Evolutionary conservation across 306 rosid species (phyloP), one percentile per base, ranked within the genome.

Genomic region (Glycine tomentella): DNA sequence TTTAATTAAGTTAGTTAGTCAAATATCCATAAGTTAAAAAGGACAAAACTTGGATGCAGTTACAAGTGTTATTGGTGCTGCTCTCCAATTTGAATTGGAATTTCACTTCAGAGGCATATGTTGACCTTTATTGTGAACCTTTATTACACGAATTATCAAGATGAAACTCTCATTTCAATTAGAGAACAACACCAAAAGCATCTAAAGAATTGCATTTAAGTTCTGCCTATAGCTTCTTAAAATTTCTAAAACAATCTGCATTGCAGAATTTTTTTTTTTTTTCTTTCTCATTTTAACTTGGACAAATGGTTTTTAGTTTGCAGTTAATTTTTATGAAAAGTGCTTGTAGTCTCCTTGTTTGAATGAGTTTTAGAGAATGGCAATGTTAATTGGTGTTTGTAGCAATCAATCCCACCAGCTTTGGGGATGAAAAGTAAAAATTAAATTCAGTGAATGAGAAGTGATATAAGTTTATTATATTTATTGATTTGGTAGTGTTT

Each of bases 401-500:
- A 20, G 73, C 63, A 48, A 66, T 20, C 62, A 81, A 36, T 5
- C 40, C 5, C 5, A 40, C 57, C 38, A 3, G 13, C 38, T 68
- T 69, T 42, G 58, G 72, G 14, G 73, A 81, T 51, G 16, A 44
- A 36, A 57, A 77, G 58, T 5, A 36, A 59, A 63, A 63, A 63
- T 6, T 31, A 56, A 63, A 20, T 51, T 34, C 36, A 69, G 71
- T 38, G 53, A 74, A 59, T 59, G 45, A 62, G 15, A 63, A 81
- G 73, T 38, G 44, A 2, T 66, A 51, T 67, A 66, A 50, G 33
- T 45, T 63, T 51, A 63, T 1, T 44, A 45, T 73, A 36, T 36
- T 36, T 36, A 57, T 81, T 81, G 59, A 83, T 40, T 20, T 48
- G 12, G 8, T 62, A 44, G 51, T 59, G 57, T 89, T 81, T 69